Evolutionary conservation across 2,329 filamentous ascomycete species (phyloP).

Genomic region (Arthrobotrys pseudoclavata): DNA sequence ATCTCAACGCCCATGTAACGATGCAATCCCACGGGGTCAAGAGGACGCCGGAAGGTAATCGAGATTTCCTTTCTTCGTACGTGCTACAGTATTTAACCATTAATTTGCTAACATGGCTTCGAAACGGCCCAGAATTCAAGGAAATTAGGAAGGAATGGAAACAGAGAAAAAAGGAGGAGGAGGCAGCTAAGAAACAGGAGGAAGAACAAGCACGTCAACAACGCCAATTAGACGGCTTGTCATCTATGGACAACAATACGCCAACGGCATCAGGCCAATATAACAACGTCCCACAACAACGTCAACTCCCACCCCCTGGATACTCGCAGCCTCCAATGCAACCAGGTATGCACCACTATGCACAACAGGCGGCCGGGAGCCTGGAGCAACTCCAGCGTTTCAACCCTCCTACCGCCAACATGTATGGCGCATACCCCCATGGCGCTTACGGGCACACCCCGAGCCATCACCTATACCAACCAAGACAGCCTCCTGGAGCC

Average conservation of each 20-base stretch:
- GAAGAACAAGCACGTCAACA: constrained; percentile 83
- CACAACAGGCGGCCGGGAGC: constrained; percentile 70
- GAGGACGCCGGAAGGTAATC: constrained; percentile 94
- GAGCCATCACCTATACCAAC: constrained; percentile 52
- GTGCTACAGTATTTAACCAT: neutral
- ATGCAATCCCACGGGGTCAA: constrained; percentile 98
- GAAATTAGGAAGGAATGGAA: constrained; percentile 99
- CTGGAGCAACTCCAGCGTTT: constrained; percentile 61
- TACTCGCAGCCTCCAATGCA: constrained; percentile 74
- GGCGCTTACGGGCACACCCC: constrained; percentile 50
- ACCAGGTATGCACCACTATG: constrained; percentile 75
- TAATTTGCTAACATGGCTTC: constrained; percentile 17
- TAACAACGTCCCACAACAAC: constrained; percentile 71
- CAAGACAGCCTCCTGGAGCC: constrained; percentile 61
- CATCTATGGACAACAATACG: constrained; percentile 69
- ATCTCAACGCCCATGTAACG: constrained; percentile 96
- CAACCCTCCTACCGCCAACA: constrained; percentile 42
- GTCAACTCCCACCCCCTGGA: constrained; percentile 81
- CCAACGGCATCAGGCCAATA: constrained; percentile 70
- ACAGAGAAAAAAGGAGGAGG: constrained; percentile 98
- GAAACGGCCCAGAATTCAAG: constrained; percentile 82
- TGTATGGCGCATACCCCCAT: constrained; percentile 54
- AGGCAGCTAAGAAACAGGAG: constrained; percentile 86
- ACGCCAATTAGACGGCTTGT: constrained; percentile 68
- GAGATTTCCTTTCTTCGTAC: constrained; percentile 17